A percentile compares a stretch with the other conserved stretches of the same genome.
Evolutionary conservation across 345 rosid species (phyloP).

Genomic region (Iberis pinnata): DNA sequence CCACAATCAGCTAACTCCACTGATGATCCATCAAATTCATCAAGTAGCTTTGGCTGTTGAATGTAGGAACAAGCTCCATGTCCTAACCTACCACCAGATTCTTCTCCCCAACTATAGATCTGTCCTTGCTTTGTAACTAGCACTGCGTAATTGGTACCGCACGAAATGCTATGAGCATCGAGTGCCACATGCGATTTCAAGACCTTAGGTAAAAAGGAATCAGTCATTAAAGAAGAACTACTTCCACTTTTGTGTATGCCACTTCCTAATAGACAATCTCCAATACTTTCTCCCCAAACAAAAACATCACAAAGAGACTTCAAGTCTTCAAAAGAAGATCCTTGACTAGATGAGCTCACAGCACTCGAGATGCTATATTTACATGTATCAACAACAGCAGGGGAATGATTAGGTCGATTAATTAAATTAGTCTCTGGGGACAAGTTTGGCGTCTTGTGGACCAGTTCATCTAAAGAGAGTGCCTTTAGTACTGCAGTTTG

Average conservation of each 20-base stretch:
- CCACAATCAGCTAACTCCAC: slow-evolving; percentile 57
- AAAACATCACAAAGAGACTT: slow-evolving; percentile 39
- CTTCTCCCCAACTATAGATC: slow-evolving; percentile 50
- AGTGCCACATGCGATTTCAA: slow-evolving; percentile 40
- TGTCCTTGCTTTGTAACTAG: slow-evolving; percentile 44
- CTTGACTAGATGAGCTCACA: slow-evolving; percentile 40
- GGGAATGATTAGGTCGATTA: slow-evolving; percentile 28
- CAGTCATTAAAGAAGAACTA: slow-evolving; percentile 27
- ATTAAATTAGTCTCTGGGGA: slow-evolving; percentile 31
- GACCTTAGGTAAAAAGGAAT: slow-evolving; percentile 37
- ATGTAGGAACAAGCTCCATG: slow-evolving; percentile 48
- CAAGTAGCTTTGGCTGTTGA: slow-evolving; percentile 47
- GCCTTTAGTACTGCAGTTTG: slow-evolving; percentile 42
- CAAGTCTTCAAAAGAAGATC: slow-evolving; percentile 37
- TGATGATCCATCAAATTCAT: slow-evolving; percentile 37
- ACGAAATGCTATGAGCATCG: slow-evolving; percentile 39
- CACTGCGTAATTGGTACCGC: slow-evolving; percentile 42
- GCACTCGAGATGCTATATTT: slow-evolving; percentile 50
- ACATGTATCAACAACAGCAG: slow-evolving; percentile 36
- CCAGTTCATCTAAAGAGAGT: slow-evolving; percentile 34
- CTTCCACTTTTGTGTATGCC: slow-evolving; percentile 27
- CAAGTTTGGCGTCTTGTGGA: slow-evolving; percentile 29
- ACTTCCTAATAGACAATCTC: slow-evolving; percentile 28
- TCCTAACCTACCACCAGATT: slow-evolving; percentile 56
- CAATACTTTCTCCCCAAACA: slow-evolving; percentile 44